These are phyloP conservation scores for Sarcomyxa edulis DNA, from an alignment of 768 basidiomycete species.

Conservation along the genomic window DNA sequence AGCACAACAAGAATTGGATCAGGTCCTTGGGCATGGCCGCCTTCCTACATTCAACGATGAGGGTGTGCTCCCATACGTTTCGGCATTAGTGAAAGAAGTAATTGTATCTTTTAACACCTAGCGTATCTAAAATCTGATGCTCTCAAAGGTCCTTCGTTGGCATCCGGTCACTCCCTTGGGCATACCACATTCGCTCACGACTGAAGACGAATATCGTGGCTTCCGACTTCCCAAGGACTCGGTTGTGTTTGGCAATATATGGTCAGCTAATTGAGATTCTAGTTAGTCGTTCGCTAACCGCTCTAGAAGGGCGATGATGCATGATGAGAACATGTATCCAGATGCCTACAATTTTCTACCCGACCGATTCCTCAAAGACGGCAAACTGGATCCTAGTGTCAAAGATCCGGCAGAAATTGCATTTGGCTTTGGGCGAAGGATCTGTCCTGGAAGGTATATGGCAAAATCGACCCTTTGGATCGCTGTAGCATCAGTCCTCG, in stretches of 20 bases:
- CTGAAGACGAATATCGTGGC: conserved; percentile 42
- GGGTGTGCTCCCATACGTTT: conserved; percentile 30
- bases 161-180: conserved; percentile 25
- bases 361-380: conserved; percentile 39
- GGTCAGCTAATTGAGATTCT: conserved; percentile 11
- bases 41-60: conserved; percentile 34
- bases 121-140: no score
- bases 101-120: no score
- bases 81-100: conserved; percentile 30
- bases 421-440: conserved; percentile 30
- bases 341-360: conserved; percentile 35
- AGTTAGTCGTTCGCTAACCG: neutral
- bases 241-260: conserved; percentile 29
- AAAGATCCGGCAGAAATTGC: conserved; percentile 30
- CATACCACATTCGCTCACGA: conserved; percentile 25
- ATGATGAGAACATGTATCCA: conserved; percentile 27
- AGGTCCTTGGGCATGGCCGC: conserved; percentile 23
- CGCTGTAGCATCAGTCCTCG: conserved; percentile 5
- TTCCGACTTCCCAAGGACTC: conserved; percentile 40
- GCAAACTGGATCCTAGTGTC: conserved; percentile 26
- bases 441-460: conserved; percentile 7
- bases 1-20: conserved; percentile 35
- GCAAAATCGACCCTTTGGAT: conserved; percentile 5
- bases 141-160: no score
- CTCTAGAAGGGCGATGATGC: conserved; percentile 32